A percentile compares a stretch with the other conserved stretches of the same genome.
Evolutionary conservation across 129 eudicot genomes (phyloP).

Genomic region (Escallonia rubra): DNA sequence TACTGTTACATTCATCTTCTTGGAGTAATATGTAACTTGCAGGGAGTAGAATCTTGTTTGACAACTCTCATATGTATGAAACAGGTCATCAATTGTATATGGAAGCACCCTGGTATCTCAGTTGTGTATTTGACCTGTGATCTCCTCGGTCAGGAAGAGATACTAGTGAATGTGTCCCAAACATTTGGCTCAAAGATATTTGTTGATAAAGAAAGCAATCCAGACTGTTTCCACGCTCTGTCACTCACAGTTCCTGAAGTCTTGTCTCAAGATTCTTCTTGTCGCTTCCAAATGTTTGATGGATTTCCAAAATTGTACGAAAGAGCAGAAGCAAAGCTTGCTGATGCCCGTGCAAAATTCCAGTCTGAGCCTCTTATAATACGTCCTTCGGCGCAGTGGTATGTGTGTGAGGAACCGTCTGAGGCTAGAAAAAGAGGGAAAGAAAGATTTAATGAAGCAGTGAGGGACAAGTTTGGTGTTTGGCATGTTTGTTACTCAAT

Average conservation of each 20-base stretch:
- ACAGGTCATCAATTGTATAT: constrained; percentile 78
- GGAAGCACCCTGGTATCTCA: constrained; percentile 77
- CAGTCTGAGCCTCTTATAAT: constrained; percentile 78
- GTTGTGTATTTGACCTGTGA: constrained; percentile 77
- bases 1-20: not conserved
- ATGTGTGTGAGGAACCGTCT: constrained; percentile 47
- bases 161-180: constrained; percentile 54
- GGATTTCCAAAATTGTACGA: constrained; percentile 64
- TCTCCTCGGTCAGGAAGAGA: constrained; percentile 84
- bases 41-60: no score
- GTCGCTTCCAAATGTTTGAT: constrained; percentile 76
- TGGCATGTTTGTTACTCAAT: constrained; percentile 90
- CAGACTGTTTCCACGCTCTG: constrained; percentile 46
- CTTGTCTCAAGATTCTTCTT: constrained; percentile 53
- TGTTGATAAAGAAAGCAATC: constrained; percentile 56
- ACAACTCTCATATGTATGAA: constrained; percentile 2
- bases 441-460: constrained; percentile 42
- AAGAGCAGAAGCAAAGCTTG: constrained; percentile 71
- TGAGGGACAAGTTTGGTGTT: constrained; percentile 62
- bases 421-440: constrained; percentile 38
- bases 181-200: constrained; percentile 81
- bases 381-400: constrained; percentile 82
- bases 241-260: constrained; percentile 52
- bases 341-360: constrained; percentile 54
- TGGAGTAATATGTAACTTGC: not conserved